A percentile compares a stretch with the other conserved stretches of the same genome.
phyloP scores from a whole-genome alignment of 768 basidiomycete genomes.

The Boletus barrowsii region DNA sequence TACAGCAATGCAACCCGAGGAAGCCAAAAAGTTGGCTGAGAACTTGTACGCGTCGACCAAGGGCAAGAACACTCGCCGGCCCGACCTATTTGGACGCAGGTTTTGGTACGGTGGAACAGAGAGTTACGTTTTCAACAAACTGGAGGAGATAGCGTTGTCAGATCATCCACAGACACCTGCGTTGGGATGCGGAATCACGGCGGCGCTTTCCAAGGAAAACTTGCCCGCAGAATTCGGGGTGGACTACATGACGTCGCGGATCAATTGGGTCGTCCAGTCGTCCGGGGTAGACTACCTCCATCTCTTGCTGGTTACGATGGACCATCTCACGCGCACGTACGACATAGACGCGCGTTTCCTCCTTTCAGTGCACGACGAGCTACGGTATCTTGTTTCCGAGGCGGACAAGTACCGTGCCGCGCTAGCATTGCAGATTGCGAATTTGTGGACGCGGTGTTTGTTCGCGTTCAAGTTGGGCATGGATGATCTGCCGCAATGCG shows the following conservation, averaged over 20 bases:
- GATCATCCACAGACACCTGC: slow-evolving; percentile 89
- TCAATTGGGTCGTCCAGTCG: slow-evolving; percentile 99
- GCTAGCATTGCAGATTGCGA: slow-evolving; percentile 90
- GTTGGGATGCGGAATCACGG: slow-evolving; percentile 89
- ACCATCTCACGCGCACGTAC: slow-evolving; percentile 78
- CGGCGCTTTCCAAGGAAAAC: slow-evolving; percentile 87
- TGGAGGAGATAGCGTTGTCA: slow-evolving; percentile 90
- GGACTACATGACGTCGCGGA: slow-evolving; percentile 92
- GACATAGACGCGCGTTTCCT: slow-evolving; percentile 88
- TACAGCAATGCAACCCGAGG: slow-evolving; percentile 68
- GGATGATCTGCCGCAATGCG: slow-evolving; percentile 92
- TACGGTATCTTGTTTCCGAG: slow-evolving; percentile 89
- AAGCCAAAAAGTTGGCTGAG: slow-evolving; percentile 78
- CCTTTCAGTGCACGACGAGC: slow-evolving; percentile 95
- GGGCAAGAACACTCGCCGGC: slow-evolving; percentile 79
- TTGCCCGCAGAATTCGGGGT: slow-evolving; percentile 77
- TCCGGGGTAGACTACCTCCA: slow-evolving; percentile 98
- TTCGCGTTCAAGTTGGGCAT: slow-evolving; percentile 94
- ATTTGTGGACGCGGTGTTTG: slow-evolving; percentile 89
- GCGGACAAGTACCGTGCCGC: slow-evolving; percentile 88
- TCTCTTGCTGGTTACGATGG: slow-evolving; percentile 93
- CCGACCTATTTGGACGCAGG: slow-evolving; percentile 71
- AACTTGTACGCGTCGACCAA: slow-evolving; percentile 92
- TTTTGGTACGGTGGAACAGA: slow-evolving; percentile 98
- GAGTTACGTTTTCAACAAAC: slow-evolving; percentile 95